Evolutionary conservation across 2,329 filamentous ascomycete species (phyloP).

Genomic region (Penicillium sp.): DNA sequence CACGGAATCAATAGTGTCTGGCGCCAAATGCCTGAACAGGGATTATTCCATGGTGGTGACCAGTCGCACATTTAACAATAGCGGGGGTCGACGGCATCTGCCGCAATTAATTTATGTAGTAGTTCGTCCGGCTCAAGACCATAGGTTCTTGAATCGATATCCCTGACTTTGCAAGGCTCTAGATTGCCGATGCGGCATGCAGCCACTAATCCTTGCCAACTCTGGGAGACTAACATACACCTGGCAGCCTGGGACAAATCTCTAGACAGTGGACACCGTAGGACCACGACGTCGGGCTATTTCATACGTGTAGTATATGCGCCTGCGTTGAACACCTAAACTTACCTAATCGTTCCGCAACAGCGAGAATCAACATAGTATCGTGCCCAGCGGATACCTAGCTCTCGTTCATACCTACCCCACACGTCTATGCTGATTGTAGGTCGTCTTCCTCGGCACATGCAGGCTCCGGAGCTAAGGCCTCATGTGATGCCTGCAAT

Average conservation of each 20-base stretch:
- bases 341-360: no score
- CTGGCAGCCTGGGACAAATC: no score
- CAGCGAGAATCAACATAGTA: not conserved
- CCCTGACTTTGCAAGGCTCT: not conserved
- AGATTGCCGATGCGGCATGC: not conserved
- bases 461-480: not conserved
- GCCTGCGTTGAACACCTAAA: no score
- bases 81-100: not conserved
- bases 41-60: not conserved
- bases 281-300: no score
- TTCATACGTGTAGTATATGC: no score
- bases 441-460: constrained; percentile 10
- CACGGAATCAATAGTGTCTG: not conserved
- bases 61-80: no score
- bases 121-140: not conserved
- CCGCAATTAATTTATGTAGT: not conserved
- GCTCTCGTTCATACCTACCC: constrained; percentile 1
- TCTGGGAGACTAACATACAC: no score
- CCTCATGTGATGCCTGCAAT: constrained; percentile 8
- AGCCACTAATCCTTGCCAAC: no score
- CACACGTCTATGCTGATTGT: not conserved
- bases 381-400: constrained; percentile 9
- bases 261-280: no score
- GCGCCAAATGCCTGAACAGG: not conserved
- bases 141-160: not conserved